phyloP scores from a whole-genome alignment of 2,329 filamentous ascomycete species.

The Pseudogymnoascus sp. region DNA sequence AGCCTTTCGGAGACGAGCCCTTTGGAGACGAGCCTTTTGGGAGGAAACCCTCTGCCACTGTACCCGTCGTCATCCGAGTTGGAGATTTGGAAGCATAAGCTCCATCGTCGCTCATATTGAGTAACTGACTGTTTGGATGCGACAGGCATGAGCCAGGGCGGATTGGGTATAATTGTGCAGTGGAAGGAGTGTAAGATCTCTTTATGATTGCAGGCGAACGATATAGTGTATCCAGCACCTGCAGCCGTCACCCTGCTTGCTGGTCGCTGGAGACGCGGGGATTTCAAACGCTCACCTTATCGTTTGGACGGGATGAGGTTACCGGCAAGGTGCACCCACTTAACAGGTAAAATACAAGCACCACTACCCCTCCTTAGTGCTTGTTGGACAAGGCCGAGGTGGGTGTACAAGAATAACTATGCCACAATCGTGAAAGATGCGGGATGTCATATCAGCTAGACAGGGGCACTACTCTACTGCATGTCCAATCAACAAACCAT shows the following conservation, averaged over 20 bases:
- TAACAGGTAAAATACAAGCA: neutral
- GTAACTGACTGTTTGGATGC: neutral
- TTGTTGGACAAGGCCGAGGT: neutral
- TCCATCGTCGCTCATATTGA: slow-evolving; percentile 8
- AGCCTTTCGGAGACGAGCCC: neutral
- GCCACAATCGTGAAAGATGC: neutral
- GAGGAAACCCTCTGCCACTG: neutral
- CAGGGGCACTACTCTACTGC: neutral
- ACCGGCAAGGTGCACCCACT: neutral
- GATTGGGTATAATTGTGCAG: neutral
- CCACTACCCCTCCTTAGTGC: neutral
- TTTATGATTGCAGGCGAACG: neutral
- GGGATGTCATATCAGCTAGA: neutral
- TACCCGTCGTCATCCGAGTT: neutral
- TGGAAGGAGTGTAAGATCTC: neutral
- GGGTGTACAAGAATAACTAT: neutral
- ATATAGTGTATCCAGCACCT: neutral
- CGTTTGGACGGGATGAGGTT: neutral
- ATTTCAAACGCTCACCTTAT: neutral
- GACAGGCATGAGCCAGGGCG: neutral
- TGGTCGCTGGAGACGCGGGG: neutral
- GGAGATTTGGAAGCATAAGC: neutral
- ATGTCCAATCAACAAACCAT: neutral
- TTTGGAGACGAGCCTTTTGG: neutral
- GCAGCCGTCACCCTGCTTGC: neutral